A percentile compares a stretch with the other conserved stretches of the same genome.
These are phyloP conservation scores for Globisporangium splendens DNA, from an alignment of 352 stramenopile genomes.

Conservation along the genomic window DNA sequence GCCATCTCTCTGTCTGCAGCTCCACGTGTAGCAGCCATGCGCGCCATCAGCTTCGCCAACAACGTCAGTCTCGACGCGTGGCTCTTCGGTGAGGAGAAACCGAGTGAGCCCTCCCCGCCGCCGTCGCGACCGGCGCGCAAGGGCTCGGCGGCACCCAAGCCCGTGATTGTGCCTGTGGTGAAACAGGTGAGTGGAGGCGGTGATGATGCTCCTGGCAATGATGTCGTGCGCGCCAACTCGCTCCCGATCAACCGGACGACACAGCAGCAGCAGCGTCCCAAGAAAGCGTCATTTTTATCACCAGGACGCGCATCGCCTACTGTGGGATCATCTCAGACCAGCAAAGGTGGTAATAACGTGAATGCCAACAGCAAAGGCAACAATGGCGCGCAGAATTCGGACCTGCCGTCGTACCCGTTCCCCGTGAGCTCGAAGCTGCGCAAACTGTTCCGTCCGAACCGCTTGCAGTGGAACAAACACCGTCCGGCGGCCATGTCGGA, in stretches of 20 bases:
- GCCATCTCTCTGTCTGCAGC: not conserved
- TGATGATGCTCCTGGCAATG: not conserved
- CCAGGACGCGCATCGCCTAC: constrained; percentile 2
- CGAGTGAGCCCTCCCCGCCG: constrained; percentile 2
- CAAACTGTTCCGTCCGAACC: constrained; percentile 67
- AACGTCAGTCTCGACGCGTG: constrained; percentile 75
- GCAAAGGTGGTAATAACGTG: not conserved
- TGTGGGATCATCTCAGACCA: not conserved
- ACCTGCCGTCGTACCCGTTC: constrained; percentile 39
- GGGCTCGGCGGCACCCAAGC: not conserved
- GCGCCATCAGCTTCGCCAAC: constrained; percentile 29
- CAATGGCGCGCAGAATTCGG: not conserved
- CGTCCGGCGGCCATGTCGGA: constrained; percentile 6
- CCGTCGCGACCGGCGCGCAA: constrained; percentile 1
- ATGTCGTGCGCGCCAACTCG: constrained; percentile 24
- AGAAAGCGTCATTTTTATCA: constrained; percentile 26
- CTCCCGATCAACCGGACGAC: constrained; percentile 26
- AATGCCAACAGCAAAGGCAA: not conserved
- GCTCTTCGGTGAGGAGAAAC: constrained; percentile 77
- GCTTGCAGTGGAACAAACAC: constrained; percentile 49
- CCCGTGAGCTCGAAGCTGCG: constrained; percentile 75
- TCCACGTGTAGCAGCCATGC: constrained; percentile 17
- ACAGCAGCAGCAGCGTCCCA: constrained; percentile 16
- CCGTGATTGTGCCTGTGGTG: too few species aligned
- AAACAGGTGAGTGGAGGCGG: not conserved